Conservation (phyloP, 2,329 filamentous ascomycete species). For the Byssothecium circinans region DNA sequence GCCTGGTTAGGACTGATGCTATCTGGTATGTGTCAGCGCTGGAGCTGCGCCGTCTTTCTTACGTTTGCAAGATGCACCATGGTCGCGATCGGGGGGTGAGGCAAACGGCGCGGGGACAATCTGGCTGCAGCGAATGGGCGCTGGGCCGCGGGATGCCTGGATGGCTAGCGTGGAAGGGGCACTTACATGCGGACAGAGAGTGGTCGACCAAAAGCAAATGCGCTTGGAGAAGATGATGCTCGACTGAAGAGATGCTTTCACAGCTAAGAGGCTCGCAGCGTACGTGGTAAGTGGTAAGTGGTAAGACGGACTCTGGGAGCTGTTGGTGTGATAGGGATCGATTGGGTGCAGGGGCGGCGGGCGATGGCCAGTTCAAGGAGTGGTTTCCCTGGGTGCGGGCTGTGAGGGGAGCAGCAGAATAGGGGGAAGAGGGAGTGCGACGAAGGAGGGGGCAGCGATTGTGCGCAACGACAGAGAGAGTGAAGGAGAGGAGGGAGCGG, state of each 20-base stretch:
- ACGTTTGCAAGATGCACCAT: background rate
- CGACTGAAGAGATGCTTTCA: constrained; percentile 29
- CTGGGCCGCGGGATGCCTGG: constrained; percentile 25
- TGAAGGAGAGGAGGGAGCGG: constrained; percentile 15
- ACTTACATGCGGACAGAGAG: constrained; percentile 30
- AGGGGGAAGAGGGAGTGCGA: constrained; percentile 38
- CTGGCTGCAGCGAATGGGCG: background rate
- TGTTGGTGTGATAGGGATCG: constrained; percentile 39
- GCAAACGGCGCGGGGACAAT: constrained; percentile 11
- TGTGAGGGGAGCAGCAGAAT: constrained; percentile 32
- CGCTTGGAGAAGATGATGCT: constrained; percentile 31
- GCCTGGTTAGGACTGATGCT: constrained; percentile 21
- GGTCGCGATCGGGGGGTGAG: constrained; percentile 2
- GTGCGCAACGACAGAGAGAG: constrained; percentile 25
- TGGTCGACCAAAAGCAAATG: constrained; percentile 18
- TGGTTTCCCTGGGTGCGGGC: constrained; percentile 40
- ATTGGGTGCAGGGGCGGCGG: constrained; percentile 33
- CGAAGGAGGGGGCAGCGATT: constrained; percentile 42
- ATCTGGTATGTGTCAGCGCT: constrained; percentile 31
- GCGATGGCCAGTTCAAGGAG: constrained; percentile 41
- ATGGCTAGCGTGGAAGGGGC: constrained; percentile 24
- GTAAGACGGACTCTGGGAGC: constrained; percentile 21
- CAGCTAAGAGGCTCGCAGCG: constrained; percentile 10
- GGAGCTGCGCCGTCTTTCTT: no score
- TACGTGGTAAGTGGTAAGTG: constrained; percentile 27